These are phyloP conservation scores for Bisporella sp. DNA, from an alignment of 2,329 filamentous ascomycete species.

Conservation along the genomic window DNA sequence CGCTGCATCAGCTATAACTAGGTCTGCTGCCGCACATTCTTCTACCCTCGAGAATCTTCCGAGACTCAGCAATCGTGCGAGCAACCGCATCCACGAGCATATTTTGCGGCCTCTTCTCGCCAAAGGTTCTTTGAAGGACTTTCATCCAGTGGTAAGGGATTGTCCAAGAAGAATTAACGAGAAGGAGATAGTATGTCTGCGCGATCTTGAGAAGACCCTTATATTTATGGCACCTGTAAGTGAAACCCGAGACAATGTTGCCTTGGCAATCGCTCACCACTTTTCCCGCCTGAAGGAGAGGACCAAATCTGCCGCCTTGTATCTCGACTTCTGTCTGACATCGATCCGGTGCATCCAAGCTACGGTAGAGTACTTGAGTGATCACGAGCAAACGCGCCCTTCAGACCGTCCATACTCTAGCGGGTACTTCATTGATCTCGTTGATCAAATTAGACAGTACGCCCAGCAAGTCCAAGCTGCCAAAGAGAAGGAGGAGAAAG, in stretches of 20 bases:
- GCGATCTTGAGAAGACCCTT: conserved; percentile 90
- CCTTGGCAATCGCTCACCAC: conserved; percentile 62
- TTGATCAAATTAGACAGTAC: conserved; percentile 89
- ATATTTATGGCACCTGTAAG: conserved; percentile 92
- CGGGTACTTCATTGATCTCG: conserved; percentile 93
- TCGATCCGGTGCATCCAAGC: conserved; percentile 87
- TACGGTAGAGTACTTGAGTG: conserved; percentile 77
- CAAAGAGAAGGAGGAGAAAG: conserved; percentile 57
- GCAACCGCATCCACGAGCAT: conserved; percentile 72
- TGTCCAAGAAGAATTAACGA: conserved; percentile 72
- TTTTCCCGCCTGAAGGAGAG: conserved; percentile 65
- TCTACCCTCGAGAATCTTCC: conserved; percentile 43
- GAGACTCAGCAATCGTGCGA: conserved; percentile 61
- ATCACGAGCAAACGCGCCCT: conserved; percentile 78
- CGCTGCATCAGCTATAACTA: conserved; percentile 51
- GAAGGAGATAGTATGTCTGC: conserved; percentile 82
- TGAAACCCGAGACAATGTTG: conserved; percentile 49
- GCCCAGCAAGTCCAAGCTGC: conserved; percentile 74
- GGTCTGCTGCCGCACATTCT: conserved; percentile 45
- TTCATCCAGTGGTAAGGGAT: conserved; percentile 72
- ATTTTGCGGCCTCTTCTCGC: conserved; percentile 72
- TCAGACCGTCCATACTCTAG: conserved; percentile 87
- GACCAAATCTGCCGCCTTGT: conserved; percentile 62
- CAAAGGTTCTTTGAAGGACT: conserved; percentile 67
- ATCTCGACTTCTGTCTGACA: conserved; percentile 83